phyloP scores from a whole-genome alignment of 2,329 filamentous ascomycete genomes.

The Diaporthe amygdali region DNA sequence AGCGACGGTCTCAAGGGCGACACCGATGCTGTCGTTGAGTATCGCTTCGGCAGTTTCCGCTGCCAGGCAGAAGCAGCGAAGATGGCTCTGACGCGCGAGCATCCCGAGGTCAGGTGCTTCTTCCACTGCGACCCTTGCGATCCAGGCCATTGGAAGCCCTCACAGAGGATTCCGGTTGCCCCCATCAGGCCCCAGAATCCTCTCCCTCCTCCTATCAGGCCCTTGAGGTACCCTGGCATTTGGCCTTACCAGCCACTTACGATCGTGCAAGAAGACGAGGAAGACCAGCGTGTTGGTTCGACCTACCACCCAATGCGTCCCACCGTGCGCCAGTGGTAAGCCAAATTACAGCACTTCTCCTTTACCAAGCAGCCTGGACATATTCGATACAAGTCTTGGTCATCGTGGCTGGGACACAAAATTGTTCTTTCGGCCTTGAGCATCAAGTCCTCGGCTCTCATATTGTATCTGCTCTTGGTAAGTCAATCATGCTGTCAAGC shows the following conservation, averaged over 20 bases:
- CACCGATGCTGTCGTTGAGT: conserved; percentile 46
- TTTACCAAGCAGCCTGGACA: background rate
- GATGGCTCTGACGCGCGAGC: conserved; percentile 35
- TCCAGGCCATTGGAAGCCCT: background rate
- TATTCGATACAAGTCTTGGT: background rate
- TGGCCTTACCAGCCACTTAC: background rate
- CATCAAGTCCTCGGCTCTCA: too few relatives aligned
- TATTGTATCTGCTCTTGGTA: background rate
- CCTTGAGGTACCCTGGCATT: background rate
- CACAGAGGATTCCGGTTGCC: background rate
- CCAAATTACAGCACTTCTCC: too few relatives aligned
- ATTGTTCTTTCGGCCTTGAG: too few relatives aligned
- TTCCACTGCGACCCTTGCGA: conserved; percentile 29
- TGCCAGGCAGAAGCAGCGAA: conserved; percentile 58
- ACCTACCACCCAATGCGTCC: background rate
- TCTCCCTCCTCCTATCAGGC: background rate
- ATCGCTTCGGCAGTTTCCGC: conserved; percentile 59
- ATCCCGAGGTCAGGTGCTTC: conserved; percentile 27
- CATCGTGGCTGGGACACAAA: background rate
- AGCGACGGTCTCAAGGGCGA: conserved; percentile 28
- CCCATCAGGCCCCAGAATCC: background rate
- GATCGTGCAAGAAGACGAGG: background rate
- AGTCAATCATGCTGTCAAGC: too few relatives aligned
- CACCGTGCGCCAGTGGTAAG: background rate
- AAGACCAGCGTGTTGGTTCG: background rate